phyloP scores from a whole-genome alignment of 1,284 basidiomycete genomes.

The Thecaphora frezii region DNA sequence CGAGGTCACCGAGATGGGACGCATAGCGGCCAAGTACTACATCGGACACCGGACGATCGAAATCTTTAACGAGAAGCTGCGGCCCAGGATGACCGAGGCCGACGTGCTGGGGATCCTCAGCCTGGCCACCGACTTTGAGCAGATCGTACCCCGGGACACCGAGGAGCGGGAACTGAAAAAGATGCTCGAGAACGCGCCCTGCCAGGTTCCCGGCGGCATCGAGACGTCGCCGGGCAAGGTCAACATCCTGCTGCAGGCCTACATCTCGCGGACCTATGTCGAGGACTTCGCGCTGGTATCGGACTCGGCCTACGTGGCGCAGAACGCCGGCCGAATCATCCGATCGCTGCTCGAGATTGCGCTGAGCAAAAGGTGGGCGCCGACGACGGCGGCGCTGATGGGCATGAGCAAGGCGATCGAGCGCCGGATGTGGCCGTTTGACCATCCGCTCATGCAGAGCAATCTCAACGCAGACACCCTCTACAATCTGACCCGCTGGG shows the following conservation, averaged over 20 bases:
- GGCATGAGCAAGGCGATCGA: conserved; percentile 77
- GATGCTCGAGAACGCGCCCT: conserved; percentile 66
- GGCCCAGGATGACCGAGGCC: conserved; percentile 86
- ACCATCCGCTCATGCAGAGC: conserved; percentile 76
- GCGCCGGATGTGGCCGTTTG: conserved; percentile 88
- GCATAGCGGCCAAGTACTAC: conserved; percentile 96
- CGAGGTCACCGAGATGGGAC: conserved; percentile 79
- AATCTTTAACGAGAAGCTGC: conserved; percentile 82
- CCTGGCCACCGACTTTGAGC: conserved; percentile 92
- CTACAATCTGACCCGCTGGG: conserved; percentile 77
- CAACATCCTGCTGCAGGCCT: conserved; percentile 90
- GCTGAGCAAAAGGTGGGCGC: conserved; percentile 87
- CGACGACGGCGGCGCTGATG: conserved; percentile 76
- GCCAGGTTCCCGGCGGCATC: conserved; percentile 68
- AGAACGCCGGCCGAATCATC: conserved; percentile 89
- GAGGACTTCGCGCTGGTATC: conserved; percentile 97
- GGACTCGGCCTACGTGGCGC: conserved; percentile 78
- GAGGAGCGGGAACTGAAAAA: conserved; percentile 81
- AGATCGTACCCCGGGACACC: conserved; percentile 88
- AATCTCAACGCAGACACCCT: conserved; percentile 70
- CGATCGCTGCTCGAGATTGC: conserved; percentile 92
- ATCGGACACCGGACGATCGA: conserved; percentile 84
- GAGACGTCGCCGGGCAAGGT: conserved; percentile 86
- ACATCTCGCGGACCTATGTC: conserved; percentile 76
- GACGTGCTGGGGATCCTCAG: conserved; percentile 85